Base-by-base conservation (phyloP, 257 asterid species). In the Ajuga chamaepitys region DNA sequence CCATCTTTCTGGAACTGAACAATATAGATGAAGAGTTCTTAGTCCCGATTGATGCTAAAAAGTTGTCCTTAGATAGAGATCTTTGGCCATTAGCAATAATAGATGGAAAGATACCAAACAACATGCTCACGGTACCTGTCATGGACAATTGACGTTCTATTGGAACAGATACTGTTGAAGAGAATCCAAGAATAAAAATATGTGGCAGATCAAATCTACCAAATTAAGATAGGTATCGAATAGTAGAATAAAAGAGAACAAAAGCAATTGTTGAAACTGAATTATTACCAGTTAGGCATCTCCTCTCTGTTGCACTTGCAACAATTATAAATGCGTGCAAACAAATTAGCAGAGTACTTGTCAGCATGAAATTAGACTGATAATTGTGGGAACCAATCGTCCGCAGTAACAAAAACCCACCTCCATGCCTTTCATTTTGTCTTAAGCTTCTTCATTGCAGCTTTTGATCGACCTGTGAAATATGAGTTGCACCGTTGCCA, bases 221-320 rank as follows among this genome's bases (percentile, higher is more conserved):
- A 21, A 10, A 41, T 54, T 16, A 3, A 24, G 25, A 52, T 22
- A 28, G 41, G 20, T 64, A 60, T 42, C 21, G 35, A 30, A 18
- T 10, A 56, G 62, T 13, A 56, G 1, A 34, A 62, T 25, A 67
- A 24, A n/a, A 44, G 53, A 56, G 37, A 71, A 21, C n/a, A 30
- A 12, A 14, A 21, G 30, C 38, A 21, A 25, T 20, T 38, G 59
- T 54, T 6, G 1, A 38, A 10, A 3, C 44, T 41, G 40, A 70
- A 72, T 21, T 8, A 51, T 74, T 87, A 94, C 99, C 99, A 94
- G 81, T 61, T 87, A 66, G 83, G 75, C 99, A 94, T 90, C 84
- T 90, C 99, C 72, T 90, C 77, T 90, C 88, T 16, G 99, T 84
- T 52, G 99, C 99, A 59, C 97, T 94, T 25, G 99, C 90, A 75